Conservation (phyloP, 495 filamentous ascomycete genomes). For the Penicillium daleae region DNA sequence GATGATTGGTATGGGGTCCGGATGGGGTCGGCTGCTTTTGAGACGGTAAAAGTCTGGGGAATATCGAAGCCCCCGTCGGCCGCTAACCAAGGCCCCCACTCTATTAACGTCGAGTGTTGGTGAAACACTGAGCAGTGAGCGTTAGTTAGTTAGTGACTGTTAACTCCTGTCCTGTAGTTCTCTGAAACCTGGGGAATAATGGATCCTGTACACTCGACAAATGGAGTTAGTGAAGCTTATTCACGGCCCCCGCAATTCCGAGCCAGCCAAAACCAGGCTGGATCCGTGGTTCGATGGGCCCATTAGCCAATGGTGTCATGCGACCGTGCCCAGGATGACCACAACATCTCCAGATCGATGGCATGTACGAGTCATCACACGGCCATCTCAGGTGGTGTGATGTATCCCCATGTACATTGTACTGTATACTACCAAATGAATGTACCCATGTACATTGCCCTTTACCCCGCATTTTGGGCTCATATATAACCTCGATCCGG, state of each 20-base stretch:
- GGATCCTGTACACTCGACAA: neutral
- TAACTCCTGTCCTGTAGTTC: too few relatives aligned
- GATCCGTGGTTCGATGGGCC: neutral
- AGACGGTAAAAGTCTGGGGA: neutral
- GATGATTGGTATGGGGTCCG: neutral
- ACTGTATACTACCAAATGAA: too few relatives aligned
- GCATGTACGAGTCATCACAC: conserved; percentile 18
- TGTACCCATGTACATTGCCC: neutral
- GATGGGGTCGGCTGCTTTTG: neutral
- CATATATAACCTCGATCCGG: conserved; percentile 6
- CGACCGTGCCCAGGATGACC: conserved; percentile 7
- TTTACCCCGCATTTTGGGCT: conserved; percentile 4
- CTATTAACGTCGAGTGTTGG: too few relatives aligned
- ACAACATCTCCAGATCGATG: conserved; percentile 9
- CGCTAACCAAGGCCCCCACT: too few relatives aligned
- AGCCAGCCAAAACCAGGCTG: neutral
- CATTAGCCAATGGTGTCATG: conserved; percentile 1
- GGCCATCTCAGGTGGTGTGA: neutral
- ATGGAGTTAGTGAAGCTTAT: neutral
- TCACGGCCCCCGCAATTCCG: neutral
- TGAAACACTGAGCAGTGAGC: neutral
- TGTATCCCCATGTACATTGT: neutral
- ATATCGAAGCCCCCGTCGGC: too few relatives aligned
- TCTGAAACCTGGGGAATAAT: neutral
- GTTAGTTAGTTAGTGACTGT: too few relatives aligned